Base-by-base conservation (phyloP, 1,139 yeast genomes). In the Candida gigantensis region DNA sequence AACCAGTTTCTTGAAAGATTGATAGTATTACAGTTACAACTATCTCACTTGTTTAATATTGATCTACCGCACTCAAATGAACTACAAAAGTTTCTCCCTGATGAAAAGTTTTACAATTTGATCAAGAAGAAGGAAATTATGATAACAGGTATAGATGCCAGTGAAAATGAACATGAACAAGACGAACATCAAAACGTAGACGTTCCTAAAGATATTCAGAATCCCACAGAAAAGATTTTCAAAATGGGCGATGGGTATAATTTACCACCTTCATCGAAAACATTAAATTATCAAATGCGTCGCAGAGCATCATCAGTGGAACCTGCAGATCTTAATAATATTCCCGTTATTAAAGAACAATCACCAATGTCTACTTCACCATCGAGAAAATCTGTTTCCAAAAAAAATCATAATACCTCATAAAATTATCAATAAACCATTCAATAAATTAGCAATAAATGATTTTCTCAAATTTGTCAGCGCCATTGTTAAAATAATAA, bases 1-100 rank as follows among this genome's bases (percentile, higher is more conserved):
- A 72, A 71, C 43, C 67, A 61, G 32, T 70, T 66, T 39, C 51
- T 72, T 20, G 77, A 71, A 44, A 62, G 66, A 41, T 40, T 68
- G 28, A 68, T 72, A 13, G 46, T 42, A 10, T 45, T 68, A n/a
- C 75, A 68, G 43, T 33, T 44, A 5, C 59, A 58, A 9, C 41
- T 71, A 6, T 37, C 51, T 2, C 48, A 47, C 2, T 37, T 70
- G 8, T 61, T 69, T 41, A 46, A 49, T 8, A 36, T 51, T 3
- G 47, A 57, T 15, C 44, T 71, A 14, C 76, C 76, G 2, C 65
- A 66, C 40, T 46, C 69, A 16, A 48, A 46, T 1, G 68, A 66
- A 30, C 47, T 72, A 8, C 21, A 35, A 14, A 44, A 41, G 10
- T 57, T 54, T 13, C 45, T 71, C 5, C 77, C 77, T 1, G 61